A percentile compares a stretch with the other conserved stretches of the same genome.
phyloP scores from a whole-genome alignment of 1,284 basidiomycete genomes.

The Tilletia walkeri region DNA sequence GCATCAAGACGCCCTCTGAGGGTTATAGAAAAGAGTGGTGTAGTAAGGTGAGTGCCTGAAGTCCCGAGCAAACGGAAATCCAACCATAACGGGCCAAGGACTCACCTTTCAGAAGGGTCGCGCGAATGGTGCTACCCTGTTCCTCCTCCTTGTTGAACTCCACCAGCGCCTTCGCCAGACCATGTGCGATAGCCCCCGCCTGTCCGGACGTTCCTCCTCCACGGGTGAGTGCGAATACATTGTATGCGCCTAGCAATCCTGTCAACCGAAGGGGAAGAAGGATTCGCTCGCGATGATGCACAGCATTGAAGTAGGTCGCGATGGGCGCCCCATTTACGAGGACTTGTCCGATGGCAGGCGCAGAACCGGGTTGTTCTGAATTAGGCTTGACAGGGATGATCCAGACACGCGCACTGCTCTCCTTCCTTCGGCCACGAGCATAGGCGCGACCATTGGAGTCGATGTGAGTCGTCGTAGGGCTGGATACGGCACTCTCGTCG shows the following conservation, averaged over 20 bases:
- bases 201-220: conserved; percentile 90
- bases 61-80: conserved; percentile 5
- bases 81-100: conserved; percentile 21
- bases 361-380: neutral
- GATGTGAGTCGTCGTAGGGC: conserved; percentile 20
- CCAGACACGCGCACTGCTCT: conserved; percentile 69
- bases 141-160: conserved; percentile 37
- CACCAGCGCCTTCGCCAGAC: conserved; percentile 73
- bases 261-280: conserved; percentile 79
- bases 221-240: conserved; percentile 80
- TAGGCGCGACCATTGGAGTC: conserved; percentile 42
- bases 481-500: neutral
- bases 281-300: conserved; percentile 74
- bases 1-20: conserved; percentile 77
- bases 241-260: conserved; percentile 84
- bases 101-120: conserved; percentile 72
- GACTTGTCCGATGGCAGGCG: conserved; percentile 60
- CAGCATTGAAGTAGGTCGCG: conserved; percentile 73
- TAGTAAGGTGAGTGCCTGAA: conserved; percentile 18
- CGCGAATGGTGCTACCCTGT: conserved; percentile 57
- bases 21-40: conserved; percentile 17
- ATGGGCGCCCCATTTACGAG: conserved; percentile 82
- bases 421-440: conserved; percentile 44
- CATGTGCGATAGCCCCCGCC: conserved; percentile 82
- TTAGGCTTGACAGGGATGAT: conserved; percentile 66